A percentile compares a stretch with the other conserved stretches of the same genome.
Conservation (phyloP, 148 eudicot species). For the Rhododendron mucronatum region DNA sequence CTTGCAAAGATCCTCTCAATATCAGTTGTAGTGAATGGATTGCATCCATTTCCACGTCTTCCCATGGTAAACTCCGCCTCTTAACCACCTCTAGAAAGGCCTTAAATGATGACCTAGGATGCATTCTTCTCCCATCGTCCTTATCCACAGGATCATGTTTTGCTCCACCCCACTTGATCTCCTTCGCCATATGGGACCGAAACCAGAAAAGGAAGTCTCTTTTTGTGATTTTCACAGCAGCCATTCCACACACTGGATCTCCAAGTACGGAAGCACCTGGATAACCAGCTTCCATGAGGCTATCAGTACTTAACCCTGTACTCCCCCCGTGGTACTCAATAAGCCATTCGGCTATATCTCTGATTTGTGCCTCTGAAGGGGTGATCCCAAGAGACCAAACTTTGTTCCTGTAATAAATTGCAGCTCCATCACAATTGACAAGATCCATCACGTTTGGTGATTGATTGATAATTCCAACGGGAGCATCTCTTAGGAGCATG, state of each 20-base stretch:
- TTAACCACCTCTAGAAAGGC: slow-evolving; percentile 82
- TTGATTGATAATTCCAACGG: slow-evolving; percentile 59
- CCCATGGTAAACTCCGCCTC: slow-evolving; percentile 78
- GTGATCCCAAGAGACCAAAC: slow-evolving; percentile 58
- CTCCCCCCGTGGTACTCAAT: slow-evolving; percentile 54
- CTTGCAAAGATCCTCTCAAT: slow-evolving; percentile 53
- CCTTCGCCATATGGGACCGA: slow-evolving; percentile 72
- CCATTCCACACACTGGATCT: slow-evolving; percentile 79
- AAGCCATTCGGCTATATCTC: slow-evolving; percentile 62
- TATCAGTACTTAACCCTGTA: slow-evolving; percentile 77
- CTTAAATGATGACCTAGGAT: slow-evolving; percentile 78
- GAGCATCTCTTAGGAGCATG: slow-evolving; percentile 82
- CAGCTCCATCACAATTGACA: slow-evolving; percentile 82
- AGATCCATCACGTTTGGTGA: slow-evolving; percentile 86
- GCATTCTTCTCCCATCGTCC: slow-evolving; percentile 73
- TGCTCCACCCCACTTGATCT: slow-evolving; percentile 87
- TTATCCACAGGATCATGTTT: slow-evolving; percentile 70
- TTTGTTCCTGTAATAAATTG: slow-evolving; percentile 47
- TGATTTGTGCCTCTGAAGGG: slow-evolving; percentile 61
- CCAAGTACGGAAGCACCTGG: slow-evolving; percentile 61
- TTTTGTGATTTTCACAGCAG: slow-evolving; percentile 55
- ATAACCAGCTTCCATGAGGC: slow-evolving; percentile 80
- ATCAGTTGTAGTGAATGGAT: slow-evolving; percentile 70
- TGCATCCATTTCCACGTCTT: slow-evolving; percentile 92
- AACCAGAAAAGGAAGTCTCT: slow-evolving; percentile 76